Conservation (phyloP, 352 stramenopile species). For the Phytophthora hibernalis region DNA sequence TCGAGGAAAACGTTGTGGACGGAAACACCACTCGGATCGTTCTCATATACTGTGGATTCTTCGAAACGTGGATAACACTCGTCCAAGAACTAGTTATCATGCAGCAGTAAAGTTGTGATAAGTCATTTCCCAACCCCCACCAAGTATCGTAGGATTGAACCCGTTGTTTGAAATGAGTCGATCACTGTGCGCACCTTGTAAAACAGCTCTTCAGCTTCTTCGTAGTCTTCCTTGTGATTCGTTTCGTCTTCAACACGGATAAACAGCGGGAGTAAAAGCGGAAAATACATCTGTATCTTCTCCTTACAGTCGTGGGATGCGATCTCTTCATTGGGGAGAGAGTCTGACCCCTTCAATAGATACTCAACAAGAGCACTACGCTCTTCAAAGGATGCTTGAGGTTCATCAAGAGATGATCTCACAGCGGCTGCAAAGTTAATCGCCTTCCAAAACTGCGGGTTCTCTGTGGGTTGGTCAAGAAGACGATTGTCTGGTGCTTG, state of each 20-base stretch:
- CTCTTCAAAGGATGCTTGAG: slow-evolving; percentile 33
- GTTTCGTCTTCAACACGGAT: slow-evolving; percentile 48
- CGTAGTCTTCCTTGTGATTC: slow-evolving; percentile 41
- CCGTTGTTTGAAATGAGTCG: background rate
- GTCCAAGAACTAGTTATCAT: slow-evolving; percentile 42
- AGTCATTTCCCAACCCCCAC: background rate
- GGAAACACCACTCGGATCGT: slow-evolving; percentile 46
- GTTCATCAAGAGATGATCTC: slow-evolving; percentile 36
- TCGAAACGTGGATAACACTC: slow-evolving; percentile 42
- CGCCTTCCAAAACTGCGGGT: slow-evolving; percentile 49
- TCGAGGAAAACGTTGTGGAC: slow-evolving; percentile 56
- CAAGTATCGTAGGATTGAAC: background rate
- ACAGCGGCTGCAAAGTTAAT: slow-evolving; percentile 53
- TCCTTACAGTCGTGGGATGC: slow-evolving; percentile 46
- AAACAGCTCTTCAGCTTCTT: slow-evolving; percentile 48
- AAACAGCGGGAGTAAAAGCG: slow-evolving; percentile 44
- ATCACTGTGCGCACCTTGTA: slow-evolving; percentile 33
- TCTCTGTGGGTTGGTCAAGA: slow-evolving; percentile 44
- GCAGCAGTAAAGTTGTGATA: background rate
- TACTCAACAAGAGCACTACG: slow-evolving; percentile 43
- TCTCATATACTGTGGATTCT: slow-evolving; percentile 42
- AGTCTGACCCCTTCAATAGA: slow-evolving; percentile 43
- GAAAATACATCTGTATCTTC: slow-evolving; percentile 49
- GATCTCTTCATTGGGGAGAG: slow-evolving; percentile 45
- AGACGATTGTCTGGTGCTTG: slow-evolving; percentile 49